phyloP scores from a whole-genome alignment of 768 basidiomycete genomes.

The Pleurotus tuber-regium region DNA sequence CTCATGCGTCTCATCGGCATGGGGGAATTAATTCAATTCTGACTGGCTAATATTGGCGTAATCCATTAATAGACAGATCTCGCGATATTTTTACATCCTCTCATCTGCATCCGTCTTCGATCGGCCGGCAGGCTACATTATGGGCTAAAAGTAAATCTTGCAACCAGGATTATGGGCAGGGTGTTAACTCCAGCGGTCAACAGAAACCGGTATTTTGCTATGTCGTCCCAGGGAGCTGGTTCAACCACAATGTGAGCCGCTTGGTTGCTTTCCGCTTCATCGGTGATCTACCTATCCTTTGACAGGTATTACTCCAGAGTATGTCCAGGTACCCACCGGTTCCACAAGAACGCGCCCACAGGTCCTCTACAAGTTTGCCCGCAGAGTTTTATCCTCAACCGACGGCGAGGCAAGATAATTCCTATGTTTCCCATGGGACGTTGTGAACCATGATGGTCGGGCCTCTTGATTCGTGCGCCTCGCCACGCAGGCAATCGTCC shows the following conservation, averaged over 20 bases:
- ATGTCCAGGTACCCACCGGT: no score
- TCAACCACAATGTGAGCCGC: no score
- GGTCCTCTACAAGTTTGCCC: no score
- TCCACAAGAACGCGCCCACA: no score
- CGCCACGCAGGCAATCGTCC: no score
- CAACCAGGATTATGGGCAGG: neutral
- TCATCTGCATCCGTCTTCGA: neutral
- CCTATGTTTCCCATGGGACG: no score
- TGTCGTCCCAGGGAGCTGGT: no score
- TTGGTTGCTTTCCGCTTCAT: neutral
- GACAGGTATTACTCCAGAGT: neutral
- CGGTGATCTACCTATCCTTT: neutral
- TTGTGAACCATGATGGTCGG: no score
- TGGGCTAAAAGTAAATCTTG: neutral
- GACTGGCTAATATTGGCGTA: neutral
- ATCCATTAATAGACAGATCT: neutral
- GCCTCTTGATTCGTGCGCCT: no score
- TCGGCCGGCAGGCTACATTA: neutral
- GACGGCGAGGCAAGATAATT: no score
- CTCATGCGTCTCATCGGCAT: constrained; percentile 4
- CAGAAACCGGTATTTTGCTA: neutral
- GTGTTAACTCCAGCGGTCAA: neutral
- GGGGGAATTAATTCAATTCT: neutral
- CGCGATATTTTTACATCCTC: constrained; percentile 1
- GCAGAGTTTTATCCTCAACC: no score